Percentiles rank a stretch among this genome's conserved stretches.
phyloP scores from a whole-genome alignment of 2,329 filamentous ascomycete species.

The Diaporthe amygdali region DNA sequence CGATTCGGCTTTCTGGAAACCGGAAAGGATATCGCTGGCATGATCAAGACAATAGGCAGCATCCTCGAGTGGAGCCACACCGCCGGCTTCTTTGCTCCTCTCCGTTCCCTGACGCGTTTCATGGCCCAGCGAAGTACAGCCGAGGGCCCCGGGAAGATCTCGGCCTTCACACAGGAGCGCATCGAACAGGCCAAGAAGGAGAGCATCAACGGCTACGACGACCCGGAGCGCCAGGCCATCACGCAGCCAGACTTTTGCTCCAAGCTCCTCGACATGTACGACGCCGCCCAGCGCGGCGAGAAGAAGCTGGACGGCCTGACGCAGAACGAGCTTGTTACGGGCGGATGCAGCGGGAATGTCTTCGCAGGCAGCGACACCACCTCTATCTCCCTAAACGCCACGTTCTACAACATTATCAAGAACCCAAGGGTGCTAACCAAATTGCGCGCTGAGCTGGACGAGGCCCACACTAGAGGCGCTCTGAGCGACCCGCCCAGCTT shows the following conservation, averaged over 20 bases:
- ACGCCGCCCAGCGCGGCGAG: slow-evolving; percentile 42
- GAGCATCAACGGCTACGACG: background rate
- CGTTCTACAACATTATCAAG: slow-evolving; percentile 50
- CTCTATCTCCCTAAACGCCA: slow-evolving; percentile 48
- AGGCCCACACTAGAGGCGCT: slow-evolving; percentile 32
- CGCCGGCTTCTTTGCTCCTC: background rate
- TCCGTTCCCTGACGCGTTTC: background rate
- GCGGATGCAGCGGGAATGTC: slow-evolving; percentile 38
- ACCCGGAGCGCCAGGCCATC: background rate
- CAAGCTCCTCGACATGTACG: slow-evolving; percentile 45
- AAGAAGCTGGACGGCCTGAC: slow-evolving; percentile 29
- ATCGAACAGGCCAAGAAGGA: slow-evolving; percentile 6
- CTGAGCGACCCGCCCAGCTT: slow-evolving; percentile 32
- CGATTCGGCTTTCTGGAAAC: slow-evolving; percentile 50
- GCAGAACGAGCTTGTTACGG: background rate
- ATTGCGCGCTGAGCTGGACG: slow-evolving; percentile 32
- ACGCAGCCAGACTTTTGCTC: slow-evolving; percentile 42
- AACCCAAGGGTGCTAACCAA: slow-evolving; percentile 28
- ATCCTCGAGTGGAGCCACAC: slow-evolving; percentile 24
- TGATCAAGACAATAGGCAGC: slow-evolving; percentile 45
- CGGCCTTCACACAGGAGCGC: background rate
- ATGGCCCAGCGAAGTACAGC: background rate
- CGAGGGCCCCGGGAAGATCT: background rate
- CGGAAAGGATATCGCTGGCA: slow-evolving; percentile 51
- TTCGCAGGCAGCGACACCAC: slow-evolving; percentile 51